Percentiles rank a stretch among this genome's conserved stretches.
Conservation (phyloP, 2,329 filamentous ascomycete species). For the Sordariomycetes sp. region DNA sequence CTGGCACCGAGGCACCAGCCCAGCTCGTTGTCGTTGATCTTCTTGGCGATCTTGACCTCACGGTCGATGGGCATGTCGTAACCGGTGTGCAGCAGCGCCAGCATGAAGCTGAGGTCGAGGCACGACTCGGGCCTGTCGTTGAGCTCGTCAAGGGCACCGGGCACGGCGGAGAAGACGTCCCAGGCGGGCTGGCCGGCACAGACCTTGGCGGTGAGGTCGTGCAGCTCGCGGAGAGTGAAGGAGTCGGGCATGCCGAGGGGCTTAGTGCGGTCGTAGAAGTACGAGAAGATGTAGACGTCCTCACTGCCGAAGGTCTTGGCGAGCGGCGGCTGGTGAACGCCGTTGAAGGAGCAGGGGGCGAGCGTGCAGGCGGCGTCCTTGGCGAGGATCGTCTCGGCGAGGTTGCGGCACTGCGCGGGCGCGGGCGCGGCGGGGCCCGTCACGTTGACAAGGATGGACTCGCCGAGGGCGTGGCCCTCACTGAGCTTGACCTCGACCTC, state of each 20-base stretch:
- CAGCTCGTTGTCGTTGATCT: conserved; percentile 93
- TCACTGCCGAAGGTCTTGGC: conserved; percentile 86
- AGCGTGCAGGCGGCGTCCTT: conserved; percentile 77
- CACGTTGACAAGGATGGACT: conserved; percentile 66
- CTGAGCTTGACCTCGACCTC: conserved; percentile 63
- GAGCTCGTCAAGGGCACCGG: conserved; percentile 71
- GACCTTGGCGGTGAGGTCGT: conserved; percentile 74
- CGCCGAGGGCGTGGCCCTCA: conserved; percentile 54
- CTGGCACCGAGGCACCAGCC: conserved; percentile 97
- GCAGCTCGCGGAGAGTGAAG: conserved; percentile 84
- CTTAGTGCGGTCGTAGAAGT: conserved; percentile 92
- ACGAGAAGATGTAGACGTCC: conserved; percentile 93
- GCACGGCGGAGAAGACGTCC: conserved; percentile 69
- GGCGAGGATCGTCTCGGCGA: conserved; percentile 82
- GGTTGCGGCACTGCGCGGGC: conserved; percentile 76
- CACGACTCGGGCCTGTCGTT: conserved; percentile 79
- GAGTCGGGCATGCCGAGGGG: conserved; percentile 97
- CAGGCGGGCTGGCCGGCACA: conserved; percentile 70
- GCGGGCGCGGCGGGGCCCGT: conserved; percentile 67
- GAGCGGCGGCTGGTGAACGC: conserved; percentile 85
- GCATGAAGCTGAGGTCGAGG: conserved; percentile 93
- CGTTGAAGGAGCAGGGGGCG: conserved; percentile 96
- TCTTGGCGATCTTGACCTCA: conserved; percentile 97
- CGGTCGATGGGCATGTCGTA: conserved; percentile 97
- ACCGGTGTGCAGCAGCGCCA: conserved; percentile 82